Conservation (phyloP, 176 grass and related monocot genomes). For the Carex littledalei region DNA sequence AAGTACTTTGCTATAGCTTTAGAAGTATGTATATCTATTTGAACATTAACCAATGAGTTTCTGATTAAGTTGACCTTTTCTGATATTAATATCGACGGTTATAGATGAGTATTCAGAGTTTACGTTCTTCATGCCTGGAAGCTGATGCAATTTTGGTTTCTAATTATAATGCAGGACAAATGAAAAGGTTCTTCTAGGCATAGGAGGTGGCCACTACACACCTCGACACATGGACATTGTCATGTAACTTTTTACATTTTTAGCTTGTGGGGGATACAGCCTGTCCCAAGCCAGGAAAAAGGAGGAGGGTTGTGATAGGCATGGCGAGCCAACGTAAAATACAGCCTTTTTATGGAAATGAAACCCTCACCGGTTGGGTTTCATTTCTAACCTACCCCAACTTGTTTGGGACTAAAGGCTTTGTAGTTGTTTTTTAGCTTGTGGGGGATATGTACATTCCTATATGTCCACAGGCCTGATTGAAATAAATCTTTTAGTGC, state of each 20-base stretch:
- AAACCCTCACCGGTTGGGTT: too few species aligned
- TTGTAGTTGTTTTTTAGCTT: background rate
- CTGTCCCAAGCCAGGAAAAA: too few species aligned
- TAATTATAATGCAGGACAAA: slow-evolving; percentile 37
- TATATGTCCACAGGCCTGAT: background rate
- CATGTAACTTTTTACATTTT: slow-evolving; percentile 35
- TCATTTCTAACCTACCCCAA: too few species aligned
- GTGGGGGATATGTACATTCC: background rate
- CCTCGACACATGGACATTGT: slow-evolving; percentile 90
- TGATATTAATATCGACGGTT: background rate
- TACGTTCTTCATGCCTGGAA: background rate
- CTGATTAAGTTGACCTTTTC: background rate
- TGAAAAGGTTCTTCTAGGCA: slow-evolving; percentile 79
- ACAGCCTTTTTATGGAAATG: too few species aligned
- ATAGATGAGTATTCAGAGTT: background rate
- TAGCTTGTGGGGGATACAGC: background rate
- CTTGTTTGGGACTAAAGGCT: too few species aligned
- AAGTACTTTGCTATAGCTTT: background rate
- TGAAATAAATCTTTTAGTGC: background rate
- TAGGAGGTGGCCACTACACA: slow-evolving; percentile 89
- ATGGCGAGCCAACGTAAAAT: too few species aligned
- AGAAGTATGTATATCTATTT: background rate
- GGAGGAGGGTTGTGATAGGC: too few species aligned
- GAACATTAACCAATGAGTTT: background rate
- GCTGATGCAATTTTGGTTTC: background rate